Conservation (phyloP, 177 flowering plant species). For the Vitis hybrid region DNA sequence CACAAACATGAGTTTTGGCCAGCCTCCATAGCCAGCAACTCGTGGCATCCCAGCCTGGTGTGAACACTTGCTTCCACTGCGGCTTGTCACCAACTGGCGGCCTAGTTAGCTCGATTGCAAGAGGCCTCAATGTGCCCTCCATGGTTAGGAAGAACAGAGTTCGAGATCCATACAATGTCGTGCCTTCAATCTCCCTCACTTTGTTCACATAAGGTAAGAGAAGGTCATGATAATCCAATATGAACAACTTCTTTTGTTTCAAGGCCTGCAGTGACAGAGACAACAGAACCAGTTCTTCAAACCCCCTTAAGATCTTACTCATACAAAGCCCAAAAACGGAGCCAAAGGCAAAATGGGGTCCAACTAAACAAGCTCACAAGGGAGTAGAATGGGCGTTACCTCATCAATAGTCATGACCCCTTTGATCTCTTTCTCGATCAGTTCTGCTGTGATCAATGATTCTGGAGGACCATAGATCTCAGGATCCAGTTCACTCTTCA, state of each 20-base stretch:
- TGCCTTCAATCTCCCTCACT: constrained; percentile 32
- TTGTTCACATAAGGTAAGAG: constrained; percentile 37
- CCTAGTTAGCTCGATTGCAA: constrained; percentile 53
- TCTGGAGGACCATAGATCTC: constrained; percentile 23
- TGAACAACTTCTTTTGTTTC: constrained; percentile 29
- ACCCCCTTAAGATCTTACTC: not conserved
- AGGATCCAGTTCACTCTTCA: constrained; percentile 33
- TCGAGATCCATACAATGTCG: constrained; percentile 45
- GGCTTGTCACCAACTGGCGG: constrained; percentile 32
- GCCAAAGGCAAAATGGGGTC: too few relatives aligned
- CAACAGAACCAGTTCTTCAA: not conserved
- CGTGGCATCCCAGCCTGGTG: constrained; percentile 27
- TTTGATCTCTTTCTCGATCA: constrained; percentile 8
- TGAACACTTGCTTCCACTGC: constrained; percentile 29
- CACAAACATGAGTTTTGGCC: constrained; percentile 48
- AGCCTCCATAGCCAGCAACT: constrained; percentile 41
- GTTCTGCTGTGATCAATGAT: constrained; percentile 16
- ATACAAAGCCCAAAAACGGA: too few relatives aligned
- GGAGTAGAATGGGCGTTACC: constrained; percentile 1
- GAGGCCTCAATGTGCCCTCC: constrained; percentile 30
- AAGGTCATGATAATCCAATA: constrained; percentile 48
- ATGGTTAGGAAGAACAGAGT: constrained; percentile 43
- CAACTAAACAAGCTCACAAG: not conserved
- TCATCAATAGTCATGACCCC: constrained; percentile 14
- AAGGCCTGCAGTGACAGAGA: constrained; percentile 9